phyloP scores from a whole-genome alignment of 2,329 filamentous ascomycete genomes.

The Apiospora marii region DNA sequence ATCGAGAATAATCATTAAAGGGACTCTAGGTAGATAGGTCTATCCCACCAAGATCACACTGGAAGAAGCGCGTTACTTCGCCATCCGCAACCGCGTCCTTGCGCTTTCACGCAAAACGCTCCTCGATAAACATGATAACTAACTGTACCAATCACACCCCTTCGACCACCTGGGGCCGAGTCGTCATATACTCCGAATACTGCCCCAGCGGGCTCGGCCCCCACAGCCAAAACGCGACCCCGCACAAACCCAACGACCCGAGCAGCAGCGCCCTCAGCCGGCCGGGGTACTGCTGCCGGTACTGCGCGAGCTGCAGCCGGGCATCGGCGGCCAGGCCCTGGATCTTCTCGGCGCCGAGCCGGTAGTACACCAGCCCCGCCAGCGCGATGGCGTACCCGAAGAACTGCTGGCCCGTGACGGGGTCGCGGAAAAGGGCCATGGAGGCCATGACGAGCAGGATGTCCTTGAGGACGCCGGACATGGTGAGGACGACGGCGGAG shows the following conservation, averaged over 20 bases:
- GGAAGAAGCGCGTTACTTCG: neutral
- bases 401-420: slow-evolving; percentile 69
- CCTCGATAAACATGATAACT: too few species aligned
- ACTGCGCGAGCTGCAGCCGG: slow-evolving; percentile 31
- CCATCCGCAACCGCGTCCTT: too few species aligned
- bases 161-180: neutral
- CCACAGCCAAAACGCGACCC: neutral
- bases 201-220: neutral
- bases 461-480: slow-evolving; percentile 77
- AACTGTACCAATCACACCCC: too few species aligned
- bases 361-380: slow-evolving; percentile 41
- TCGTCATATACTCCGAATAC: neutral
- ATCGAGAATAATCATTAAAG: neutral
- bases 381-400: slow-evolving; percentile 73
- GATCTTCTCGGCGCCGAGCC: slow-evolving; percentile 38
- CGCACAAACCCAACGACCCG: slow-evolving; percentile 30
- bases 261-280: slow-evolving; percentile 34
- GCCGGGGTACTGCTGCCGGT: slow-evolving; percentile 35
- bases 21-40: neutral
- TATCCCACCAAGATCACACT: neutral
- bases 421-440: slow-evolving; percentile 72
- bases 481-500: slow-evolving; percentile 76
- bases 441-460: slow-evolving; percentile 74
- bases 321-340: slow-evolving; percentile 36
- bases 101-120: neutral